These are phyloP conservation scores for Bathelium albidoporum DNA, from an alignment of 495 filamentous ascomycete species.

Conservation along the genomic window DNA sequence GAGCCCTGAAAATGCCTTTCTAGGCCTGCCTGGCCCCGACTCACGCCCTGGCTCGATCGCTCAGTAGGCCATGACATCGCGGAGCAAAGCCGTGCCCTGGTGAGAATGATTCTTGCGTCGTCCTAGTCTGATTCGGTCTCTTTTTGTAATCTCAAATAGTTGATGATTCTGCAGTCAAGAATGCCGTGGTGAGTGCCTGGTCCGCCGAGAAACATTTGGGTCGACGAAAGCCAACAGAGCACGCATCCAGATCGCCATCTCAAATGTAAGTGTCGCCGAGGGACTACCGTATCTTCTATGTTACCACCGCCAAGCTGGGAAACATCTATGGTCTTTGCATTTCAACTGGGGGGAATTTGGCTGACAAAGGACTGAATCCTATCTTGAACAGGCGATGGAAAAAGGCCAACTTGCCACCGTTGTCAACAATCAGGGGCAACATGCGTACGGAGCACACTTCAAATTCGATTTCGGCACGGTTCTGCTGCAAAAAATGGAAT, in stretches of 20 bases:
- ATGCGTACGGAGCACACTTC: not conserved
- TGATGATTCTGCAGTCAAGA: not conserved
- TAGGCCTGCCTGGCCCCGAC: too few relatives aligned
- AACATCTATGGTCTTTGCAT: too few relatives aligned
- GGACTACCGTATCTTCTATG: too few relatives aligned
- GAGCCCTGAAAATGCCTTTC: too few relatives aligned
- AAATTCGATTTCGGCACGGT: not conserved
- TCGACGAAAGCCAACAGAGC: not conserved
- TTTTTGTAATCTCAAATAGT: not conserved
- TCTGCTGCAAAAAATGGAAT: not conserved
- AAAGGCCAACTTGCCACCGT: not conserved
- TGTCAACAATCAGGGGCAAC: not conserved
- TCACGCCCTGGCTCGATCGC: not conserved
- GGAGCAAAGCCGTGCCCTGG: not conserved
- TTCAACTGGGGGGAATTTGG: too few relatives aligned
- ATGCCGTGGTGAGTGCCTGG: not conserved
- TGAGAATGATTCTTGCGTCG: not conserved
- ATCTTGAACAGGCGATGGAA: not conserved
- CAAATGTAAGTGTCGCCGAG: not conserved
- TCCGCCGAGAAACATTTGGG: too few relatives aligned
- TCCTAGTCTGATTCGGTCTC: not conserved
- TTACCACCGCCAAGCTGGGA: too few relatives aligned
- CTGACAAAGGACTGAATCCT: not conserved
- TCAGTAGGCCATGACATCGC: not conserved
- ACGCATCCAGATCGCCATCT: not conserved